Conservation (phyloP, 768 basidiomycete species). For the Calocybe indica region DNA sequence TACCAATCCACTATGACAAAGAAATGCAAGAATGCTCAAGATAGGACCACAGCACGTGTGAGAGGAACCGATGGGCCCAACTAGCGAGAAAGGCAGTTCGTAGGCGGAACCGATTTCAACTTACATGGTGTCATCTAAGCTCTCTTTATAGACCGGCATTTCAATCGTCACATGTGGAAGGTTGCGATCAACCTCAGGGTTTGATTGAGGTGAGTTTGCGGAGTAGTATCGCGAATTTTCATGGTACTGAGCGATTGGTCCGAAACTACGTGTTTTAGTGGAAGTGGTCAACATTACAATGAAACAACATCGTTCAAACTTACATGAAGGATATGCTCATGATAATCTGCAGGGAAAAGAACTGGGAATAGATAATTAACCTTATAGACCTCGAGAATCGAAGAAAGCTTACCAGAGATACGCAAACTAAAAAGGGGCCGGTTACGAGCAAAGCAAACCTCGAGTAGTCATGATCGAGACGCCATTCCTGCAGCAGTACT, state of each 20-base stretch:
- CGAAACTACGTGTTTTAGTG: slow-evolving; percentile 37
- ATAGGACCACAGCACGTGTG: background rate
- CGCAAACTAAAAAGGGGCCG: slow-evolving; percentile 67
- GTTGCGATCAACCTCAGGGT: slow-evolving; percentile 54
- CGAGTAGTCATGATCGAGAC: slow-evolving; percentile 54
- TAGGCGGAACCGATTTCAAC: slow-evolving; percentile 18
- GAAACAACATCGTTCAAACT: slow-evolving; percentile 12
- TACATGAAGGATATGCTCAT: slow-evolving; percentile 62
- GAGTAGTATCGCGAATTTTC: slow-evolving; percentile 85
- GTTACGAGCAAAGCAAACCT: slow-evolving; percentile 66
- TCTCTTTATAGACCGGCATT: slow-evolving; percentile 88
- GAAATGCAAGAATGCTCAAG: background rate
- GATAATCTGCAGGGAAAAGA: slow-evolving; percentile 68
- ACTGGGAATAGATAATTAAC: slow-evolving; percentile 33
- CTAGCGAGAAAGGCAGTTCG: background rate
- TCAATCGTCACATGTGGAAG: slow-evolving; percentile 77
- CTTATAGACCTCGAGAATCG: background rate
- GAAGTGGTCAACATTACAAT: background rate
- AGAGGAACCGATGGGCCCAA: background rate
- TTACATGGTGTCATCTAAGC: slow-evolving; percentile 76
- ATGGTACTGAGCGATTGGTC: slow-evolving; percentile 81
- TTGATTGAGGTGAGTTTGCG: slow-evolving; percentile 53
- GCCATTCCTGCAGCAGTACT: slow-evolving; percentile 58
- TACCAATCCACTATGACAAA: slow-evolving; percentile 9
- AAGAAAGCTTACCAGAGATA: slow-evolving; percentile 53